phyloP scores from a whole-genome alignment of 2,329 filamentous ascomycete species.

The Aspergillus melleus region DNA sequence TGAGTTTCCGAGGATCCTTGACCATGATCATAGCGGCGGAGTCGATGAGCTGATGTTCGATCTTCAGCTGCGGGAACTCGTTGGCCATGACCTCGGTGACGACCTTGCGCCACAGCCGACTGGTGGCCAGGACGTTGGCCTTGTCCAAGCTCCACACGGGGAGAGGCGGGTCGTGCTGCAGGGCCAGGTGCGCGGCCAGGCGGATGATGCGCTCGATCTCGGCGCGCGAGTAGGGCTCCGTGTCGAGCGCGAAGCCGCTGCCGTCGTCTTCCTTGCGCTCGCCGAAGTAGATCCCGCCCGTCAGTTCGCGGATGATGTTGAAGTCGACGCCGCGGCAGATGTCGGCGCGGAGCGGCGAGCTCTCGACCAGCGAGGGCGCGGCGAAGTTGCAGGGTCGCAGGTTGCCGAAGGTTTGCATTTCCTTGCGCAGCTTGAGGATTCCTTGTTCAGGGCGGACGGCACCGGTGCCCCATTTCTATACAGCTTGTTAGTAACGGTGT shows the following conservation, averaged over 20 bases:
- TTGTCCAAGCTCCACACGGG: constrained; percentile 90
- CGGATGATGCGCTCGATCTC: constrained; percentile 89
- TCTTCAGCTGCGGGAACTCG: constrained; percentile 83
- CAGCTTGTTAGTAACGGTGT: constrained; percentile 7
- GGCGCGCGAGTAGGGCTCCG: constrained; percentile 76
- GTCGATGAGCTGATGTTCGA: constrained; percentile 91
- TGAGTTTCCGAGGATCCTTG: constrained; percentile 84
- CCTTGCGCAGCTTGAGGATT: constrained; percentile 85
- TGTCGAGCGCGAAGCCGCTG: constrained; percentile 76
- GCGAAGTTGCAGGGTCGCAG: constrained; percentile 95
- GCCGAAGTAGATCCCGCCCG: constrained; percentile 93
- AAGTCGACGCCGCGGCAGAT: constrained; percentile 88
- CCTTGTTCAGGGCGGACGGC: constrained; percentile 88
- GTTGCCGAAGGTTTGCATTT: constrained; percentile 93
- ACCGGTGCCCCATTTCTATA: constrained; percentile 86
- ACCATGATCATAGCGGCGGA: constrained; percentile 97
- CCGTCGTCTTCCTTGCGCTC: constrained; percentile 75
- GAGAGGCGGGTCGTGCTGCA: constrained; percentile 71
- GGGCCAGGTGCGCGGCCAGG: constrained; percentile 76
- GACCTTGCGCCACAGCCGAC: constrained; percentile 83
- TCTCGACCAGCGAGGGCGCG: constrained; percentile 77
- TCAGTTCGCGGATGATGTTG: constrained; percentile 88
- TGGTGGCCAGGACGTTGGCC: constrained; percentile 92
- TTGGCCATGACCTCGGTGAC: constrained; percentile 80
- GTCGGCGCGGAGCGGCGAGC: constrained; percentile 81